phyloP scores from a whole-genome alignment of 306 rosid genomes.

The Oemleria cerasiformis region DNA sequence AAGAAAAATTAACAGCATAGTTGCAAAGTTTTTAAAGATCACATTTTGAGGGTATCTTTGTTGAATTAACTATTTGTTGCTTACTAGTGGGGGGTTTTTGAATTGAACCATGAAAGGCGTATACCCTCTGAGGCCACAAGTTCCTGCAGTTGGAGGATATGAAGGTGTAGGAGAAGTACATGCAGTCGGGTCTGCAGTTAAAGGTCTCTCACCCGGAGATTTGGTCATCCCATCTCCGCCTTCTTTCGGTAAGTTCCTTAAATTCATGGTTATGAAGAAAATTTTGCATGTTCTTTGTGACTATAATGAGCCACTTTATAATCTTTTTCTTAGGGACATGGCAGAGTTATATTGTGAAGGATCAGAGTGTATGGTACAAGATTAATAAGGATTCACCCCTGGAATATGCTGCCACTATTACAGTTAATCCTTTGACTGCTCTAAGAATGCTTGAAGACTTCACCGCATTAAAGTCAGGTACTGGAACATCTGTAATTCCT shows the following conservation, averaged over 20 bases:
- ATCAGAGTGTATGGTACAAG: conserved; percentile 75
- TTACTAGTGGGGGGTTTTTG: conserved; percentile 7
- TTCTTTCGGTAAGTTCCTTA: conserved; percentile 50
- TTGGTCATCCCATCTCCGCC: conserved; percentile 94
- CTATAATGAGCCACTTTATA: conserved; percentile 5
- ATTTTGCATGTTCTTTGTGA: not conserved
- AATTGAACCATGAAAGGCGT: conserved; percentile 43
- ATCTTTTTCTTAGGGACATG: conserved; percentile 61
- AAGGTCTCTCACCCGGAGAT: conserved; percentile 64
- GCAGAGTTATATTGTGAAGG: conserved; percentile 85
- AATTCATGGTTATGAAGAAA: not conserved
- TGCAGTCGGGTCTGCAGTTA: conserved; percentile 61
- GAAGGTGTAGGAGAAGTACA: conserved; percentile 92
- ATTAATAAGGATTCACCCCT: conserved; percentile 62
- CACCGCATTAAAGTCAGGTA: conserved; percentile 63
- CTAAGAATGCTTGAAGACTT: conserved; percentile 84
- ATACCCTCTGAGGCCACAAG: conserved; percentile 82
- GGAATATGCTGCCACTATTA: conserved; percentile 86
- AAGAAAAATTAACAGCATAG: not conserved
- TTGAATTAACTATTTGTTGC: conserved; percentile 11
- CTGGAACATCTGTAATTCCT: conserved; percentile 1
- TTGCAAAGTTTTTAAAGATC: not conserved
- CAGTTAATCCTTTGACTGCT: conserved; percentile 90
- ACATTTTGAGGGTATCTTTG: not conserved
- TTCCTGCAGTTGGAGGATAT: conserved; percentile 87